phyloP scores from a whole-genome alignment of 352 stramenopile genomes.

The Pilasporangium apinafurcum region DNA sequence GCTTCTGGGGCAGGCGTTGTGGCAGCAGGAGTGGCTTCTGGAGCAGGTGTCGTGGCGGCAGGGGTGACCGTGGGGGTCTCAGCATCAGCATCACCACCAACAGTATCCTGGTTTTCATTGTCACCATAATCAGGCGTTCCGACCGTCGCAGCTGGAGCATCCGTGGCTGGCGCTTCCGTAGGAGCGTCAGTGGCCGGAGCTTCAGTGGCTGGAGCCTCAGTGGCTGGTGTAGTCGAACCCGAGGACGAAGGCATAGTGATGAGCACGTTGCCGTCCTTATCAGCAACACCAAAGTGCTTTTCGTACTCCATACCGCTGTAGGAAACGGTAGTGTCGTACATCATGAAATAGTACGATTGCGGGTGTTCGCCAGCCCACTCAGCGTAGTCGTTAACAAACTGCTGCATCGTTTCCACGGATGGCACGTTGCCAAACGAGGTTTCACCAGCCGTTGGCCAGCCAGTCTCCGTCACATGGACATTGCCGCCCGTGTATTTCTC shows the following conservation, averaged over 20 bases:
- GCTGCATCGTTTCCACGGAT: constrained; percentile 15
- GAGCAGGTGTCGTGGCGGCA: neutral
- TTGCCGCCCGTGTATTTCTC: constrained; percentile 24
- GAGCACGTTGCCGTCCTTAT: constrained; percentile 14
- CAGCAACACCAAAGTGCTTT: constrained; percentile 15
- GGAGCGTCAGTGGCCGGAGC: constrained; percentile 4
- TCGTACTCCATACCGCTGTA: constrained; percentile 9
- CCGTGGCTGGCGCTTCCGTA: constrained; percentile 33
- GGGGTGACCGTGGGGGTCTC: no score
- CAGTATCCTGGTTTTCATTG: constrained; percentile 11
- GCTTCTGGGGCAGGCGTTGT: neutral
- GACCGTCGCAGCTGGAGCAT: constrained; percentile 18
- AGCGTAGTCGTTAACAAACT: constrained; percentile 23
- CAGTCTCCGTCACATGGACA: constrained; percentile 29
- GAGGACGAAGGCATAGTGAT: constrained; percentile 3
- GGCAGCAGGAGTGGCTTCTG: neutral
- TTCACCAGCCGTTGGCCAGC: constrained; percentile 23
- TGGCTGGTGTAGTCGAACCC: neutral
- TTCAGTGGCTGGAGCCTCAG: neutral
- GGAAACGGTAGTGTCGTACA: constrained; percentile 7
- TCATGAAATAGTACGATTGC: constrained; percentile 11
- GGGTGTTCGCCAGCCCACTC: constrained; percentile 14
- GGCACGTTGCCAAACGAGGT: constrained; percentile 15
- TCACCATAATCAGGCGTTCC: constrained; percentile 2
- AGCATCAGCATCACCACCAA: no score